Base-by-base conservation (phyloP, 2,329 filamentous ascomycete genomes). In the Aureobasidium namibiae region DNA sequence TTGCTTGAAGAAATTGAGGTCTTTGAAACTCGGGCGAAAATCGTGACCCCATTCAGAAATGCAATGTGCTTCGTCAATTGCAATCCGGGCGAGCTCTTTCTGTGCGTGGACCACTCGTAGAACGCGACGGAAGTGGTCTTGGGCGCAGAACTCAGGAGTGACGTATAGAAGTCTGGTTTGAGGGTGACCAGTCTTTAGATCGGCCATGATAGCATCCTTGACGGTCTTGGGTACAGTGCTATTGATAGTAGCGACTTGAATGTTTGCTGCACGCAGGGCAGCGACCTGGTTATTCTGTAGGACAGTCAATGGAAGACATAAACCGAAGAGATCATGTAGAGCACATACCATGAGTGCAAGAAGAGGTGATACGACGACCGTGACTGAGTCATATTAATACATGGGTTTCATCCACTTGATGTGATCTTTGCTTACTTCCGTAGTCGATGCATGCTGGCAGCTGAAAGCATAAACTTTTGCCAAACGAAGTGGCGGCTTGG, bases 11-110 rank as follows among this genome's bases (percentile, higher is more conserved):
- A 90, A 96, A 2, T 83, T 86, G 7, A 97, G 80, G 21, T 87
- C 83, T 69, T 94, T 91, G 74, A 96, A 97, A 60, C 91, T 89
- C 36, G 87, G 89, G n/a, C 92, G 87, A 70, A 97, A 97, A 72
- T 97, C 92, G 71, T 97, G 92, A 1, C 92, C 92, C 92, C 92
- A 96, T 84, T 96, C 92, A 24, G 90, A 95, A 65, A 97, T 95
- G 72, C 92, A 97, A 72, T 97, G 92, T 2, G 92, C 92, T 75
- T 97, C 92, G 68, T 97, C 92, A 60, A 97, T 86, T 49, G 89
- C 92, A 63, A 97, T 84, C 14, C 92, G 84, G 10, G 88, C 87
- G n/a, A 97, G 82, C 73, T 96, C 90, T 60, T 83, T 82, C 71
- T 96, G 91, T 61, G 84, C 77, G 69, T 96, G 78, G 14, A 96